phyloP scores from a whole-genome alignment of 768 basidiomycete species.

The Tulasnella sp. region DNA sequence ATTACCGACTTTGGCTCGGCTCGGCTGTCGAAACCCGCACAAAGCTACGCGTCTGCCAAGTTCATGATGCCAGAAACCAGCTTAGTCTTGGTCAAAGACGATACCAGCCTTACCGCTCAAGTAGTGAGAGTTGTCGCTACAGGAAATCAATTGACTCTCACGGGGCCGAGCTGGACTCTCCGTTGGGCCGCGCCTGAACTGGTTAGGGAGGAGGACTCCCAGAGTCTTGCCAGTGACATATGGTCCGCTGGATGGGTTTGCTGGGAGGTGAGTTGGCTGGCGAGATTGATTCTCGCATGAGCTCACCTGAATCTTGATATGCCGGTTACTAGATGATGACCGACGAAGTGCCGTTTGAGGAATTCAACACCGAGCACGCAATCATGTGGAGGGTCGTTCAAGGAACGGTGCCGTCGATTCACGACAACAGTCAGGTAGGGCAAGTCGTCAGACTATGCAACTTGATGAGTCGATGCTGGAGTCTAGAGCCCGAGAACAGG shows the following conservation, averaged over 20 bases:
- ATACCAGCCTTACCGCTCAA: background rate
- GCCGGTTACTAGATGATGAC: background rate
- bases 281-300: background rate
- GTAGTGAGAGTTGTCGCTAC: background rate
- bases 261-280: background rate
- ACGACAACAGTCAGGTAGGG: background rate
- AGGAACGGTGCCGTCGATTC: background rate
- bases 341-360: background rate
- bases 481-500: background rate
- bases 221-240: background rate
- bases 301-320: background rate
- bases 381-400: background rate
- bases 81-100: background rate
- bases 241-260: background rate
- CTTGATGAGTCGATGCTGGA: background rate
- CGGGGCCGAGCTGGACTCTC: background rate
- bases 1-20: background rate
- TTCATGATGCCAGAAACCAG: background rate
- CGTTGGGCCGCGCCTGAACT: background rate
- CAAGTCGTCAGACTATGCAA: background rate
- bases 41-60: background rate
- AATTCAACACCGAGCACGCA: background rate
- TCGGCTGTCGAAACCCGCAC: background rate
- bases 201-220: background rate
- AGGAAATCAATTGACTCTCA: background rate